These are phyloP conservation scores for Fusarium verrucosum DNA, from an alignment of 2,329 filamentous ascomycete species.

Conservation along the genomic window DNA sequence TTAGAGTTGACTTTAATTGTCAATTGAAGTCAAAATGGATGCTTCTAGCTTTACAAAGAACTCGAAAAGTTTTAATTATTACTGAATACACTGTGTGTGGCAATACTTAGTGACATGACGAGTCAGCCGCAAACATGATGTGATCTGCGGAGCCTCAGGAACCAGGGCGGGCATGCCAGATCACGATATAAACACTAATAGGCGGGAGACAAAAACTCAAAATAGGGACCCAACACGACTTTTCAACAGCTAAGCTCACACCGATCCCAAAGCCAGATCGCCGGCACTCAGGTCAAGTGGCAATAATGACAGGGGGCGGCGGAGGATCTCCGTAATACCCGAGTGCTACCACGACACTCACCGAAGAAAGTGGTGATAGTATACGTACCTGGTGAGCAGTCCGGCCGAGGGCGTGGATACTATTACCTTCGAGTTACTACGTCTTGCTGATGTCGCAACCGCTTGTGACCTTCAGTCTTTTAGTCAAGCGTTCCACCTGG, in stretches of 20 bases:
- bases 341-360: neutral
- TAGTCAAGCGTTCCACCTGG: conserved; percentile 3
- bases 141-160: neutral
- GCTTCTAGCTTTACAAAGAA: too few species aligned
- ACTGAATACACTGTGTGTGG: neutral
- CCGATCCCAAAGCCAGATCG: conserved; percentile 1
- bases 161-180: neutral
- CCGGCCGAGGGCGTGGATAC: conserved; percentile 15
- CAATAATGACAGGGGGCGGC: neutral
- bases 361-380: neutral
- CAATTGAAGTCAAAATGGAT: neutral
- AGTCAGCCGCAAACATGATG: neutral
- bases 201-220: neutral
- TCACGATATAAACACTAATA: conserved; percentile 4
- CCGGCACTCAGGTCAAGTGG: neutral
- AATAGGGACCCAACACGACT: neutral
- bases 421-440: conserved; percentile 15
- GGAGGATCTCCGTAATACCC: neutral
- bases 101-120: neutral
- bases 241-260: neutral
- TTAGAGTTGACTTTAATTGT: accelerated
- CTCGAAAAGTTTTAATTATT: accelerated
- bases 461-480: conserved; percentile 13
- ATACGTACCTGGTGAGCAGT: neutral
- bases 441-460: neutral